Base-by-base conservation (phyloP, 2,329 filamentous ascomycete species). In the Ascochyta pisi region DNA sequence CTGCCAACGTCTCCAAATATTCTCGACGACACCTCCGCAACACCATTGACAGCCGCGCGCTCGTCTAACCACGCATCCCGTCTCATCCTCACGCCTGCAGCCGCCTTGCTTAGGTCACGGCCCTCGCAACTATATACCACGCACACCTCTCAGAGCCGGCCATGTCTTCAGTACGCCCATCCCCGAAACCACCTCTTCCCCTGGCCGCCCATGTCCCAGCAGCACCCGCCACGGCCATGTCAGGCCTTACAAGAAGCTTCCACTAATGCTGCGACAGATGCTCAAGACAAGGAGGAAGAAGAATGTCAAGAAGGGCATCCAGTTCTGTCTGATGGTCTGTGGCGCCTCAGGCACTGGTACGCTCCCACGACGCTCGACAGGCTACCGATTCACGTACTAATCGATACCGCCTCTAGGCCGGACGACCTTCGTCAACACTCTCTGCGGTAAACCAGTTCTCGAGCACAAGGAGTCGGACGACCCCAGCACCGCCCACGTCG, bases 281-380 rank as follows among this genome's bases (percentile, higher is more conserved):
- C 72, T 96, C 81, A 69, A 96, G 90, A 93, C 97, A 78, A 93
- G 95, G 82, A 90, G 92, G 82, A 99, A 99, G 94, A 99, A 99
- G 91, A 98, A 99, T 86, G 94, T 99, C 83, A 97, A 97, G 90
- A 97, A 97, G 87, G 95, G 95, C 77, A 98, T 99, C 77, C 95
- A 99, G 85, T 99, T 99, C 84, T 98, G 93, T 81, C 82, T 99
- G 86, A 99, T 99, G 95, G 95, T 99, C 75, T 98, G 95, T 78
- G 95, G 95, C 83, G 95, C 95, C 77, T 98, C 94, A 71, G 95
- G 95, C 80, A 98, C 95, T 81, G 95, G 92, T 96, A 87, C 74
- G 85, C 82, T 43, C 7, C 46, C 19, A 33, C 31, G 22, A 31
- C 33, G 40, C 29, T 37, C 13, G 34, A 40, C 22, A 19, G 15